Conservation (phyloP, 1,284 basidiomycete species). For the Ceratobasidium sp. region DNA sequence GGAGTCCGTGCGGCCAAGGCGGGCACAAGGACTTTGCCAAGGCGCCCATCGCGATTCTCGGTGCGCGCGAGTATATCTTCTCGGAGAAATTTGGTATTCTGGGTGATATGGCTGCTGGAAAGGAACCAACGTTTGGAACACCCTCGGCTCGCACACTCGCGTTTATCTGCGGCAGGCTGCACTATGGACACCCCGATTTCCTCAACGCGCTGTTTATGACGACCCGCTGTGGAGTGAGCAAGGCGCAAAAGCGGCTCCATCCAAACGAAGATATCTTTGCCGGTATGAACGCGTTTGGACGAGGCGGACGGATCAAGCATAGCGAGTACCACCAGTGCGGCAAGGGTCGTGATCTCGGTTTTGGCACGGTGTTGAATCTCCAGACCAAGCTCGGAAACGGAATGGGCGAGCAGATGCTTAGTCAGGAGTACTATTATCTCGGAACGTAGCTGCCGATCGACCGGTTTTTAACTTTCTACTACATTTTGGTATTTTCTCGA, state of each 20-base stretch:
- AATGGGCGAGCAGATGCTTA: constrained; percentile 99
- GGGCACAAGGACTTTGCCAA: constrained; percentile 88
- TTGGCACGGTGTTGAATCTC: constrained; percentile 99
- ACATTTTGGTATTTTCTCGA: constrained; percentile 97
- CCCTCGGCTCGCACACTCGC: constrained; percentile 94
- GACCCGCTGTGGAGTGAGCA: constrained; percentile 97
- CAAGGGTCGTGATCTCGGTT: constrained; percentile 98
- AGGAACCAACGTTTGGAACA: constrained; percentile 99
- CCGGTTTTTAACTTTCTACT: constrained; percentile 99
- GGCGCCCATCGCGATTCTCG: constrained; percentile 95
- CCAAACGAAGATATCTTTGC: constrained; percentile 99
- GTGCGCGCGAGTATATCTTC: constrained; percentile 99
- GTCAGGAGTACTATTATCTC: constrained; percentile 98
- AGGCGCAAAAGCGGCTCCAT: constrained; percentile 98
- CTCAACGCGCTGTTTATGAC: constrained; percentile 98
- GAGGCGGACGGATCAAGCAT: constrained; percentile 98
- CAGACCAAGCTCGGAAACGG: constrained; percentile 99
- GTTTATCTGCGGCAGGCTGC: constrained; percentile 98
- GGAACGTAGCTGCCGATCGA: constrained; percentile 99
- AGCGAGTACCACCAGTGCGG: constrained; percentile 99
- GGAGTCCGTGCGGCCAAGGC: constrained; percentile 94
- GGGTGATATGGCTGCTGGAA: constrained; percentile 97
- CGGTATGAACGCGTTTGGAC: constrained; percentile 98
- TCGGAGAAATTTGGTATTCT: constrained; percentile 99
- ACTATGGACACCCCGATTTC: constrained; percentile 99